Base-by-base conservation (phyloP, 176 grass and related monocot species). In the Oropetium thomaeum region DNA sequence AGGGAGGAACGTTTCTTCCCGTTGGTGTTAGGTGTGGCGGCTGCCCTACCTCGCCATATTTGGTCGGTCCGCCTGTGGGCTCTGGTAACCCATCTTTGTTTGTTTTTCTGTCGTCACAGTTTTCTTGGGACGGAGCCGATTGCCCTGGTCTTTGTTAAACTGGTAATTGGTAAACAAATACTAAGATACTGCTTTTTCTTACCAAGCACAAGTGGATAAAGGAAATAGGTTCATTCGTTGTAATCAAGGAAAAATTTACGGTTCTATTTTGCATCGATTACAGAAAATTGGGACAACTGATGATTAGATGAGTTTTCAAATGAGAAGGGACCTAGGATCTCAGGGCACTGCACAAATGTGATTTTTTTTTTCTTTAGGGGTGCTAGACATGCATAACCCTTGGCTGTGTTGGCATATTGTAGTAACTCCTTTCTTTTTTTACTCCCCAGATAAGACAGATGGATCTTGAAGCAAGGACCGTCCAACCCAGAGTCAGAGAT, bases 381-480 rank as follows among this genome's bases (percentile, higher is more conserved):
- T 11, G 43, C 13, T 70, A 59, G 64, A 55, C 49, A 48, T 16
- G 40, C 39, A 30, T 40, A 25, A 31, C n/a, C n/a, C 5, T 42
- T 29, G 17, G 25, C 65, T 66, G 22, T 65, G 19, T 25, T 45
- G 35, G 17, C 55, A 74, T 34, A 4, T 44, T 70, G 51, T n/a
- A n/a, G 51, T 68, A 9, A 70, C 62, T 26, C 13, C 3, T 5
- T 71, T 82, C 70, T 71, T 82, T 74, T 22, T 78, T 49, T 15
- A 49, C 35, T 52, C 38, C 69, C 29, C 69, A 99, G 96, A 95
- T 99, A 67, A 87, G 89, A 57, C 94, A 92, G 81, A 99, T 99
- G 96, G 91, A 99, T 89, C 84, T 92, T 52, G 96, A 99, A 72
- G 91, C 91, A 44, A 92, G 91, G 86, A 92, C 81, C 51, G 85